These are phyloP conservation scores for Curvularia sp. DNA, from an alignment of 2,329 filamentous ascomycete genomes.

Conservation along the genomic window DNA sequence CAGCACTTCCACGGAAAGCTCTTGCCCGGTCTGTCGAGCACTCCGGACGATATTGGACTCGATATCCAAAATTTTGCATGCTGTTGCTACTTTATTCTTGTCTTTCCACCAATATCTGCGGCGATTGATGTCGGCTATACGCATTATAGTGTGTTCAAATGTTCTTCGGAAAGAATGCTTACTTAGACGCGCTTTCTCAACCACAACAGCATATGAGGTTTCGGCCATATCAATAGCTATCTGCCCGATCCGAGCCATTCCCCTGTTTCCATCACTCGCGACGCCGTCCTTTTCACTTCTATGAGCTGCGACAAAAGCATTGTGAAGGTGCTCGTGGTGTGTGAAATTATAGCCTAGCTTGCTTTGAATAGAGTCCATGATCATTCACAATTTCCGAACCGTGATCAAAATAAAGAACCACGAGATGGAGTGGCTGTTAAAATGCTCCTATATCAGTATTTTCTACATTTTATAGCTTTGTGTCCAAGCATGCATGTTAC, in stretches of 20 bases:
- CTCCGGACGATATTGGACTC: constrained; percentile 5
- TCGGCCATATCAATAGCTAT: too few relatives aligned
- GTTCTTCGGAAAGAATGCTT: too few relatives aligned
- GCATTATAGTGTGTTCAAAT: too few relatives aligned
- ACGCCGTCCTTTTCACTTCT: too few relatives aligned
- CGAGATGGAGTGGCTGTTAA: neutral
- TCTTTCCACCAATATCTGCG: constrained; percentile 8
- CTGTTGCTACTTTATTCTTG: constrained; percentile 7
- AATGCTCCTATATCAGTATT: neutral
- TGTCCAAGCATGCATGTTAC: neutral
- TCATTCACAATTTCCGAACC: neutral
- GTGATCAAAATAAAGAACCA: neutral
- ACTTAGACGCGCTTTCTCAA: too few relatives aligned
- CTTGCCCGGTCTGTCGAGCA: constrained; percentile 6
- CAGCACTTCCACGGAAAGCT: constrained; percentile 6
- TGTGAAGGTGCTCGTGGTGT: neutral
- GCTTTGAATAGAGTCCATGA: neutral
- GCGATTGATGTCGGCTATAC: constrained; percentile 7
- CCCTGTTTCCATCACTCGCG: too few relatives aligned
- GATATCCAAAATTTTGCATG: constrained; percentile 5
- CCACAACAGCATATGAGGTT: too few relatives aligned
- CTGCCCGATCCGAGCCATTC: too few relatives aligned
- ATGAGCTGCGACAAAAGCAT: too few relatives aligned
- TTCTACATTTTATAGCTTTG: neutral
- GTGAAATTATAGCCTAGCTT: constrained; percentile 2